A percentile compares a stretch with the other conserved stretches of the same genome.
Evolutionary conservation across 2,329 filamentous ascomycete genomes (phyloP).

Genomic region (Dichotomopilus funicola): DNA sequence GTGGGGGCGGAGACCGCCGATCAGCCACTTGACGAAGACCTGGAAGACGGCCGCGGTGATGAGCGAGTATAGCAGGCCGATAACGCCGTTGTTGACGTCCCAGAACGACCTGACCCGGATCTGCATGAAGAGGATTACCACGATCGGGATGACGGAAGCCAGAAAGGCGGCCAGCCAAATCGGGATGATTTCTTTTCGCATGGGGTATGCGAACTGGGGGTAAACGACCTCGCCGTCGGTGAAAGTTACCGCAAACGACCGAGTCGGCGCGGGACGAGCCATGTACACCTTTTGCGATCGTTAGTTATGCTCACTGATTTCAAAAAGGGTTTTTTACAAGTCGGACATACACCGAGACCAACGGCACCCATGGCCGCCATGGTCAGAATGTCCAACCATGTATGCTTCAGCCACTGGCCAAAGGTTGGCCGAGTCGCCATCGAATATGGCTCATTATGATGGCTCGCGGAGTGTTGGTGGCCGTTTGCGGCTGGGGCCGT

Average conservation of each 20-base stretch:
- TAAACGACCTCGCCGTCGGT: conserved; percentile 55
- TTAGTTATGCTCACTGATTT: not conserved
- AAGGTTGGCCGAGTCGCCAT: too few species aligned
- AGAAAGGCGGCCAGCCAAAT: conserved; percentile 53
- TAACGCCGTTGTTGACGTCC: conserved; percentile 64
- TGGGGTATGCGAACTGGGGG: conserved; percentile 58
- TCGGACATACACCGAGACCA: conserved; percentile 26
- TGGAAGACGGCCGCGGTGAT: conserved; percentile 70
- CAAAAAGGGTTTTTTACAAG: not conserved
- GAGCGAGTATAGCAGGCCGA: conserved; percentile 63
- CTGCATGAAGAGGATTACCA: conserved; percentile 58
- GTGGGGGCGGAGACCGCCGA: conserved; percentile 65
- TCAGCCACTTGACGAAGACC: conserved; percentile 69
- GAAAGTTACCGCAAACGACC: conserved; percentile 58
- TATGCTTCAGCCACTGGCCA: conserved; percentile 46
- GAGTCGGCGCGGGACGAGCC: conserved; percentile 46
- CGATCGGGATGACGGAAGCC: conserved; percentile 54
- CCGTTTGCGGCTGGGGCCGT: too few species aligned
- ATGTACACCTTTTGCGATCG: conserved; percentile 41
- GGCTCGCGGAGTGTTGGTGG: too few species aligned
- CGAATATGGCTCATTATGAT: too few species aligned
- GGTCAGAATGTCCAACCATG: conserved; percentile 53
- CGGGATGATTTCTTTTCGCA: conserved; percentile 55
- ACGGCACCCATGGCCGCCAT: conserved; percentile 49
- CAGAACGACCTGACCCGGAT: conserved; percentile 62